Percentiles rank a stretch among this genome's conserved stretches.
Conservation (phyloP, 257 asterid species). For the Solanum etuberosum region DNA sequence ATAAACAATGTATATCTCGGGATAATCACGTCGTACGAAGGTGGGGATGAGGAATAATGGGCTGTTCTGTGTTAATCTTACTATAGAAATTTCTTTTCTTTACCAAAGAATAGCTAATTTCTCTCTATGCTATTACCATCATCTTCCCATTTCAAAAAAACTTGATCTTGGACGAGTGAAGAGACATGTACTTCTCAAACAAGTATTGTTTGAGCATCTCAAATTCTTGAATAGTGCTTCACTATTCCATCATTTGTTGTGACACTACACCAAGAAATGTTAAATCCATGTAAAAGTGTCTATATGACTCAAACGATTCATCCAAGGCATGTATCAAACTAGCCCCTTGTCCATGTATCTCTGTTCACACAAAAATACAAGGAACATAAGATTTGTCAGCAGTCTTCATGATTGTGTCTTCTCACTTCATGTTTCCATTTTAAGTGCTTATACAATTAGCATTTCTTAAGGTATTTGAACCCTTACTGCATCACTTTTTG, state of each 20-base stretch:
- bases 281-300: background rate
- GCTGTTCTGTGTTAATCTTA: background rate
- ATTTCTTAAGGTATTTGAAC: background rate
- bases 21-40: background rate
- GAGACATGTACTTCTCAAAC: background rate
- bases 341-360: background rate
- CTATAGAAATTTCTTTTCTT: background rate
- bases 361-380: background rate
- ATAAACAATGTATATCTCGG: background rate
- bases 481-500: background rate
- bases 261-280: background rate
- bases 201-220: background rate
- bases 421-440: background rate
- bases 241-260: background rate
- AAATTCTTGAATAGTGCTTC: background rate
- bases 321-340: background rate
- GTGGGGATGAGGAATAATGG: background rate
- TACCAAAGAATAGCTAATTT: background rate
- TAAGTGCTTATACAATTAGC: background rate
- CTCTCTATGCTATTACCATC: background rate
- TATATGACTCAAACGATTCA: background rate
- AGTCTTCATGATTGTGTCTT: background rate
- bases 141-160: background rate
- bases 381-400: background rate
- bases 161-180: background rate